phyloP scores from a whole-genome alignment of 805 yeast species.

The Nematodospora valgi region DNA sequence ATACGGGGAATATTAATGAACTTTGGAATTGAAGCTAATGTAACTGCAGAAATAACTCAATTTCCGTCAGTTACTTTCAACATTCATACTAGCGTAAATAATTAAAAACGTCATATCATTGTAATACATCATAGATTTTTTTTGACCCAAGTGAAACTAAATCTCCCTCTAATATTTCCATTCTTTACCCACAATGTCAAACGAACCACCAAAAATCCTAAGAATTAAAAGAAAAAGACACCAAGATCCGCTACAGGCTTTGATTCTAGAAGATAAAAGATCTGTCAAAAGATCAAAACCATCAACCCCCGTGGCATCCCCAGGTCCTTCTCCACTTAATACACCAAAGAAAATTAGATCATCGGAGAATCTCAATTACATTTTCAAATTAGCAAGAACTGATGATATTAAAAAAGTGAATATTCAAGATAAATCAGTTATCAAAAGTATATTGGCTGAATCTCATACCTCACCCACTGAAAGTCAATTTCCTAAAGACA shows the following conservation, averaged over 20 bases:
- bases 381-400: slow-evolving; percentile 34
- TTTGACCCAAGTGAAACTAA: neutral
- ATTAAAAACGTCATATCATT: slow-evolving; percentile 14
- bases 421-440: slow-evolving; percentile 16
- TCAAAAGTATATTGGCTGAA: slow-evolving; percentile 26
- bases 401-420: slow-evolving; percentile 19
- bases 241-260: slow-evolving; percentile 86
- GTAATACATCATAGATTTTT: too few species aligned
- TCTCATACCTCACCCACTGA: slow-evolving; percentile 8
- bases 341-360: slow-evolving; percentile 32
- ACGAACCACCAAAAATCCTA: slow-evolving; percentile 56
- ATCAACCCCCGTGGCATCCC: slow-evolving; percentile 30
- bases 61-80: slow-evolving; percentile 72
- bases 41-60: slow-evolving; percentile 58
- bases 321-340: slow-evolving; percentile 14
- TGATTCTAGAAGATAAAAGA: slow-evolving; percentile 45
- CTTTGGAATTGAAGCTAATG: slow-evolving; percentile 64
- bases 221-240: slow-evolving; percentile 83
- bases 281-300: slow-evolving; percentile 41
- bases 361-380: slow-evolving; percentile 16
- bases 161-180: neutral
- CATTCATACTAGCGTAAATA: slow-evolving; percentile 53
- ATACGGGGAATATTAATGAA: slow-evolving; percentile 69
- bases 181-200: slow-evolving; percentile 6
- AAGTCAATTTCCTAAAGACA: slow-evolving; percentile 2